Conservation (phyloP, 768 basidiomycete species). For the Suillus americanus region DNA sequence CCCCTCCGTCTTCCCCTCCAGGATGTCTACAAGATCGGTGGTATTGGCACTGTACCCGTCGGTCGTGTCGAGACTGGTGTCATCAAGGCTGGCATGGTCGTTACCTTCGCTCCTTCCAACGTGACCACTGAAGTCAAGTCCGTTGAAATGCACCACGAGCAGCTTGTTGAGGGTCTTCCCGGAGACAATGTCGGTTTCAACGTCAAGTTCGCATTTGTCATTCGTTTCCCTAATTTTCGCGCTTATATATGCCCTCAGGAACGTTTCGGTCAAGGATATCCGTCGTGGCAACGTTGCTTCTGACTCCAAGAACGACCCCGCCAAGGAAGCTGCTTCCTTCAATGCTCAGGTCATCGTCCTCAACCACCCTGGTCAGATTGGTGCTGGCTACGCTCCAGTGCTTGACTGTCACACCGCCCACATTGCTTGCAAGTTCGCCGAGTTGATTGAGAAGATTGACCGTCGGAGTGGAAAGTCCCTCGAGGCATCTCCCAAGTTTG, state of each 20-base stretch:
- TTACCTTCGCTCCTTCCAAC: conserved; percentile 93
- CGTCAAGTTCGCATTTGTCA: conserved; percentile 68
- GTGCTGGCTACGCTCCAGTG: conserved; percentile 97
- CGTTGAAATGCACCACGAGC: conserved; percentile 99
- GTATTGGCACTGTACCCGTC: conserved; percentile 99
- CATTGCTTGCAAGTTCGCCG: conserved; percentile 99
- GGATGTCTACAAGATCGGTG: conserved; percentile 99
- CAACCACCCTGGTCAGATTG: conserved; percentile 99
- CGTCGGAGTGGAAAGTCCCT: conserved; percentile 95
- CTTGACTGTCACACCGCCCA: conserved; percentile 99
- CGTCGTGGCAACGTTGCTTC: conserved; percentile 99
- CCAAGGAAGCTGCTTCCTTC: conserved; percentile 99
- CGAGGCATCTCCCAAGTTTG: conserved; percentile 89
- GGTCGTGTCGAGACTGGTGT: conserved; percentile 99
- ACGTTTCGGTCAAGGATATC: conserved; percentile 99
- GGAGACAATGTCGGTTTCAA: conserved; percentile 99
- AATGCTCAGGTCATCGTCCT: conserved; percentile 99
- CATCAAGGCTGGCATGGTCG: conserved; percentile 99
- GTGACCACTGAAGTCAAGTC: conserved; percentile 99
- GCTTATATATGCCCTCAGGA: conserved; percentile 49
- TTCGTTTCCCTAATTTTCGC: neutral
- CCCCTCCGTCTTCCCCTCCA: conserved; percentile 99
- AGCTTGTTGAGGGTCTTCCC: conserved; percentile 89
- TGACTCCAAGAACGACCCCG: conserved; percentile 99
- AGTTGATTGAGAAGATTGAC: conserved; percentile 99